Percentiles rank a stretch among this genome's conserved stretches.
phyloP scores from a whole-genome alignment of 163 green algal species.

The Prototheca cutis region DNA sequence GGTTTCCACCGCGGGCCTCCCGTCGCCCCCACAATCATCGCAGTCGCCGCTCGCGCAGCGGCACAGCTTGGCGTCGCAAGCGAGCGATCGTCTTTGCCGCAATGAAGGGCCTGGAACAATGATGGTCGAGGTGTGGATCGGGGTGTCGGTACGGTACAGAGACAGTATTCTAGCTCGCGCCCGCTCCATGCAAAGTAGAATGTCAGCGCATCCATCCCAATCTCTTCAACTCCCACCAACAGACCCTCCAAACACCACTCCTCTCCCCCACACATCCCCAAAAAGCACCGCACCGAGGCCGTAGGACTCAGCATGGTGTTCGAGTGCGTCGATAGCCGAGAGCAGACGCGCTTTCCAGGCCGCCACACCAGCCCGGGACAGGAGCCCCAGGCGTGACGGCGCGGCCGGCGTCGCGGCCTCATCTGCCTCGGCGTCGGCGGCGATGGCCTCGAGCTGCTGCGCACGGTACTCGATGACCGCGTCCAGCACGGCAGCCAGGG shows the following conservation, averaged over 20 bases:
- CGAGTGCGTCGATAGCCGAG: constrained; percentile 26
- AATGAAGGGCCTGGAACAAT: too few species aligned
- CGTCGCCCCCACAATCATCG: too few species aligned
- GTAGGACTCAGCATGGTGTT: constrained; percentile 15
- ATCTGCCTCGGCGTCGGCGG: constrained; percentile 4
- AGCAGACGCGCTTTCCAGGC: constrained; percentile 26
- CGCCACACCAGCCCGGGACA: constrained; percentile 21
- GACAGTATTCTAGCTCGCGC: too few species aligned
- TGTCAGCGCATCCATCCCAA: too few species aligned
- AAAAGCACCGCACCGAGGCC: constrained; percentile 11
- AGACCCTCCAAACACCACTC: background rate
- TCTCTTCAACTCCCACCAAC: background rate
- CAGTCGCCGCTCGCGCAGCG: too few species aligned
- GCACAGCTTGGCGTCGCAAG: too few species aligned
- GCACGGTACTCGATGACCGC: constrained; percentile 28
- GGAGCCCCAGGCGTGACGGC: constrained; percentile 10
- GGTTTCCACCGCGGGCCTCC: too few species aligned
- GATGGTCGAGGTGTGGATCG: too few species aligned
- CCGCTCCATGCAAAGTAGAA: too few species aligned
- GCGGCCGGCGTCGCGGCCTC: background rate
- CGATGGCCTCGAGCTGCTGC: constrained; percentile 17
- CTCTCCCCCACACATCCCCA: background rate
- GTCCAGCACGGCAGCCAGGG: constrained; percentile 30
- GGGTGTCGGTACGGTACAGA: too few species aligned
- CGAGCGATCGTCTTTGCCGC: too few species aligned